These are phyloP conservation scores for Ascochyta clinopodiicola DNA, from an alignment of 2,329 filamentous ascomycete species.

Conservation along the genomic window DNA sequence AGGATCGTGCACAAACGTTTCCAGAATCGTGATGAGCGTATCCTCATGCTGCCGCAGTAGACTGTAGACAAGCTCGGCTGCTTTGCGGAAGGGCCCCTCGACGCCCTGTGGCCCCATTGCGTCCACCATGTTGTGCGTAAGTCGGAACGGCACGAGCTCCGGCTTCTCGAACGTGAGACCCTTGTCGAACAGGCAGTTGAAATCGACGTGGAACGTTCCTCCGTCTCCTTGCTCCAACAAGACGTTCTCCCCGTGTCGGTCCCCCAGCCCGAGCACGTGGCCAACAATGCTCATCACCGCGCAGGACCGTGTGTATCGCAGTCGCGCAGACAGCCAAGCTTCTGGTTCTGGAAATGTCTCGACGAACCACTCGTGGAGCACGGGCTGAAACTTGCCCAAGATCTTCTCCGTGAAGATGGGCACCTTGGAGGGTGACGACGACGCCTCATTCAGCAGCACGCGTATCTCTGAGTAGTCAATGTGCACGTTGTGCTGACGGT, in stretches of 20 bases:
- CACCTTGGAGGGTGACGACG: slow-evolving; percentile 67
- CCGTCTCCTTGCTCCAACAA: slow-evolving; percentile 92
- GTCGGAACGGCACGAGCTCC: slow-evolving; percentile 91
- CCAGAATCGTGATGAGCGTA: slow-evolving; percentile 94
- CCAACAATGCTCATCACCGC: slow-evolving; percentile 99
- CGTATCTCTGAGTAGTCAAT: slow-evolving; percentile 69
- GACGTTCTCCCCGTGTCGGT: slow-evolving; percentile 97
- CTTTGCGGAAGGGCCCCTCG: slow-evolving; percentile 88
- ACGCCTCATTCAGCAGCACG: slow-evolving; percentile 70
- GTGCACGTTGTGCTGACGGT: slow-evolving; percentile 74
- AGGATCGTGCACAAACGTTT: slow-evolving; percentile 96
- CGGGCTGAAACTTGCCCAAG: slow-evolving; percentile 76
- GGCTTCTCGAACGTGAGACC: slow-evolving; percentile 94
- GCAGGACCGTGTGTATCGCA: slow-evolving; percentile 89
- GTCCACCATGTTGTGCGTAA: slow-evolving; percentile 98
- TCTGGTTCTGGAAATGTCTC: slow-evolving; percentile 93
- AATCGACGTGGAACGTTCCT: slow-evolving; percentile 96
- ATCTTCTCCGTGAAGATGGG: slow-evolving; percentile 74
- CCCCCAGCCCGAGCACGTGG: slow-evolving; percentile 88
- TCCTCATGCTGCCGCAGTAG: slow-evolving; percentile 91
- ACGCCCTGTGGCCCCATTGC: slow-evolving; percentile 96
- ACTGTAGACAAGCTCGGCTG: slow-evolving; percentile 84
- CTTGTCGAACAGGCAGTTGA: slow-evolving; percentile 99
- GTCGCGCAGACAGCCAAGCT: slow-evolving; percentile 86
- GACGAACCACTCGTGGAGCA: slow-evolving; percentile 93